Percentiles rank a stretch among this genome's conserved stretches.
Conservation (phyloP, 2,329 filamentous ascomycete species). For the Xylariomycetidae sp. region DNA sequence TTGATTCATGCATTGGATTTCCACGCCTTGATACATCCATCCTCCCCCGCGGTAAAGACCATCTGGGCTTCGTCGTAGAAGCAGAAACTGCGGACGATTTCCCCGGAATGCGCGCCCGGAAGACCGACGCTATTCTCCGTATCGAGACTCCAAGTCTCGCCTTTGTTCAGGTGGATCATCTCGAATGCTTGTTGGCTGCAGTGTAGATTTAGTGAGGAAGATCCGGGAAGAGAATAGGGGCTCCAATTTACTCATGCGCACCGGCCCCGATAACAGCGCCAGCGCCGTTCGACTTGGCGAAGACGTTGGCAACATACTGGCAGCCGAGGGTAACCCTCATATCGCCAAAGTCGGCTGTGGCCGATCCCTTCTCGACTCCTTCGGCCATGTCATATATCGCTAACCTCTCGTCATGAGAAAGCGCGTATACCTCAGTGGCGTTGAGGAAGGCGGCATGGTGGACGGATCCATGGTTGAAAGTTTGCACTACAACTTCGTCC, state of each 20-base stretch:
- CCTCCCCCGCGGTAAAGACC: slow-evolving; percentile 56
- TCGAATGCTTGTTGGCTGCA: slow-evolving; percentile 52
- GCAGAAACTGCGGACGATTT: slow-evolving; percentile 60
- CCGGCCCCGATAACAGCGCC: slow-evolving; percentile 61
- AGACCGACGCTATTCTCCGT: slow-evolving; percentile 53
- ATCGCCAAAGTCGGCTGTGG: slow-evolving; percentile 61
- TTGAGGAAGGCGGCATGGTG: slow-evolving; percentile 71
- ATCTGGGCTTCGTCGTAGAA: slow-evolving; percentile 57
- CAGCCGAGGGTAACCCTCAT: slow-evolving; percentile 60
- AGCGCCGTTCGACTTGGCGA: slow-evolving; percentile 52
- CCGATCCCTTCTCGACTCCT: slow-evolving; percentile 53
- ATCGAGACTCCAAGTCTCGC: slow-evolving; percentile 49
- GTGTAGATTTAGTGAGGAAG: slow-evolving; percentile 8
- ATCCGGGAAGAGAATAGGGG: neutral
- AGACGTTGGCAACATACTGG: slow-evolving; percentile 69
- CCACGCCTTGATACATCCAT: slow-evolving; percentile 56
- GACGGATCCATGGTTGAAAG: slow-evolving; percentile 74
- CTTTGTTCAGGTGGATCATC: slow-evolving; percentile 54
- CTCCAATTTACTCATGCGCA: slow-evolving; percentile 56
- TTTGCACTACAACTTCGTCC: slow-evolving; percentile 72
- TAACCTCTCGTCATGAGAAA: slow-evolving; percentile 75
- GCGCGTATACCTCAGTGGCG: slow-evolving; percentile 60
- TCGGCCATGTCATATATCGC: slow-evolving; percentile 68
- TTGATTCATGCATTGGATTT: slow-evolving; percentile 30
- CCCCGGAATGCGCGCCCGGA: slow-evolving; percentile 57